phyloP scores from a whole-genome alignment of 2,329 filamentous ascomycete species.

The Penicillium sp. region DNA sequence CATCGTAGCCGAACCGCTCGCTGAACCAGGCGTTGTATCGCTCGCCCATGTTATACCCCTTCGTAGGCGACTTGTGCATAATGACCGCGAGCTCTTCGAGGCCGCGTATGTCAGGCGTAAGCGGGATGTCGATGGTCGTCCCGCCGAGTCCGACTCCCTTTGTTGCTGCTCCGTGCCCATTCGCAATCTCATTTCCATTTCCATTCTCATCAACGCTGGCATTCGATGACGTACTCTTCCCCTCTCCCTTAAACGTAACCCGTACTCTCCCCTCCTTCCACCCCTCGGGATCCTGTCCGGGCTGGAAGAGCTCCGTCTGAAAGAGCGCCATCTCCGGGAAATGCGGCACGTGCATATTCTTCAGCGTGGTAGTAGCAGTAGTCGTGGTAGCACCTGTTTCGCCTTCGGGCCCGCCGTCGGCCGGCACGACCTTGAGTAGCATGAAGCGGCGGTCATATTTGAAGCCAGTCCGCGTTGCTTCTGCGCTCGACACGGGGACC shows the following conservation, averaged over 20 bases:
- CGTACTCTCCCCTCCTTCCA: neutral
- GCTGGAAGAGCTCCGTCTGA: conserved; percentile 56
- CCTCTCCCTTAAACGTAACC: neutral
- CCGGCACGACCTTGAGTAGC: conserved; percentile 60
- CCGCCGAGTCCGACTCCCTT: neutral
- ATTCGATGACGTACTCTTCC: neutral
- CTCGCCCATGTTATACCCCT: conserved; percentile 67
- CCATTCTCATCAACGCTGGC: neutral
- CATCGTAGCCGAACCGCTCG: conserved; percentile 65
- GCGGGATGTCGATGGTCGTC: conserved; percentile 58
- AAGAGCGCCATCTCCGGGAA: conserved; percentile 69
- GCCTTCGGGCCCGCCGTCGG: conserved; percentile 23
- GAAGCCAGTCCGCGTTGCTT: conserved; percentile 67
- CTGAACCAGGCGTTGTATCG: conserved; percentile 70
- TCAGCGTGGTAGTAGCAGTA: conserved; percentile 31
- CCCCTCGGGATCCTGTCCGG: neutral
- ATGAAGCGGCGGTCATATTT: conserved; percentile 73
- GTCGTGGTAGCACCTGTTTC: neutral
- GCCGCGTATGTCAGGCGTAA: conserved; percentile 56
- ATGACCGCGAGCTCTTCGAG: conserved; percentile 58
- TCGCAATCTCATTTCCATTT: neutral
- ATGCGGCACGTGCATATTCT: conserved; percentile 64
- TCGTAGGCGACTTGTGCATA: conserved; percentile 64
- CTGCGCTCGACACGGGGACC: conserved; percentile 58
- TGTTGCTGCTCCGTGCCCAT: conserved; percentile 15